Evolutionary conservation across 164 flowering plant species (phyloP), one percentile per base, ranked within the genome.

Genomic region (Protea cynaroides): DNA sequence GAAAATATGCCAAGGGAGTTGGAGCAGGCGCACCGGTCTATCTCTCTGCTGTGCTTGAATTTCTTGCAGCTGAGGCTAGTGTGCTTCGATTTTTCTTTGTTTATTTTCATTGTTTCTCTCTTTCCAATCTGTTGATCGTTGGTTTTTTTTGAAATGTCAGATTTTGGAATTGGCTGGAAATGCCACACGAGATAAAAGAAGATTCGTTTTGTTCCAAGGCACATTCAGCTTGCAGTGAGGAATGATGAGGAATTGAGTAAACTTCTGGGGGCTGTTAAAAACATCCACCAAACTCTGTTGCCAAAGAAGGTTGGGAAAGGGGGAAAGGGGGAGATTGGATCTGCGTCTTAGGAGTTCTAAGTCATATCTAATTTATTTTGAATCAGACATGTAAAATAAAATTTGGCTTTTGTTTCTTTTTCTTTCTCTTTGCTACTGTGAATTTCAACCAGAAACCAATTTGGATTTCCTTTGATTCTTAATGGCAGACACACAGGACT

Each of bases 241-340:
- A 75, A 75, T 12, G 82, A 79, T 25, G 82, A 79, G 72, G 82
- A 79, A 65, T 62, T 79, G 57, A 71, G 82, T 36, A 73, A 75
- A 75, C 59, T 75, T 29, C 24, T 75, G 63, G 75, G 75, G 1
- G 3, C 55, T 7, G 78, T 75, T 37, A 75, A 75, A 7, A 75
- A 79, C 50, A 76, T 65, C 23, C 37, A 64, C 14, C 69, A 63
- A 57, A 56, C n/a, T 36, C 43, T 75, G 34, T 22, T 75, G 70
- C 78, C 78, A 8, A 73, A 73, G 76, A 73, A 69, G 64, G 12
- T 38, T 14, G 76, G 65, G 3, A 46, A 52, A 7, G 69, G 69
- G 25, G n/a, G n/a, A 4, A 63, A 68, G 61, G 65, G 52, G 8
- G 72, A 69, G 29, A 65, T 62, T 11, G 76, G 73, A 21, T 73